Evolutionary conservation across 306 rosid genomes (phyloP), one percentile per base, ranked within the genome.

Genomic region (Sicyos baderoa): DNA sequence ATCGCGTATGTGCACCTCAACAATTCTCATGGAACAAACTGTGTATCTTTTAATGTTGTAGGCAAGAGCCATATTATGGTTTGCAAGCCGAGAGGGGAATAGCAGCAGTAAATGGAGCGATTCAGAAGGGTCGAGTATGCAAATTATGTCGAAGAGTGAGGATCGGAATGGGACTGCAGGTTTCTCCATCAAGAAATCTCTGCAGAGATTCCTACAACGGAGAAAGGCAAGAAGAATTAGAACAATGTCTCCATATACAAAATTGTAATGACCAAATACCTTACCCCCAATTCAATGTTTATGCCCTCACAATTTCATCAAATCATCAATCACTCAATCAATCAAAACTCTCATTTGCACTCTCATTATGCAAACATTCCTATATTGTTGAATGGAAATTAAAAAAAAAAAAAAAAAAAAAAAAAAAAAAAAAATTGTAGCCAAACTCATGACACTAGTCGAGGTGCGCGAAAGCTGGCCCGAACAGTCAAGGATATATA

Each of bases 141-240:
- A 29, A 52, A 9, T n/a, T n/a, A n/a, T 69, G 74, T 37, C 35
- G 12, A 54, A 18, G 71, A 45, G 21, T 29, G 45, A 19, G 22
- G n/a, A 59, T 59, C 22, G 66, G 14, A 29, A 48, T 9, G 57
- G 42, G 16, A 67, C 23, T 25, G 44, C 15, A 25, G 44, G 45
- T 67, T 67, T 67, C 72, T 25, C 72, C 72, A 67, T 67, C 15
- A 67, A 67, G 57, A 51, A 54, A 53, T 70, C 74, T 32, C 74
- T 70, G 17, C 62, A 70, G 42, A 53, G 51, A 29, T 70, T 70
- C 62, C 13, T 70, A 29, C 74, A 70, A 52, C 32, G 32, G 49
- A 70, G 74, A 32, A 53, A 54, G 50, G 37, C 29, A 3, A 70
- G 74, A 69, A 52, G 73, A 70, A 53, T 29, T 32, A 35, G 4